Conservation (phyloP, 2,329 filamentous ascomycete species). For the Fusarium incarnatum region DNA sequence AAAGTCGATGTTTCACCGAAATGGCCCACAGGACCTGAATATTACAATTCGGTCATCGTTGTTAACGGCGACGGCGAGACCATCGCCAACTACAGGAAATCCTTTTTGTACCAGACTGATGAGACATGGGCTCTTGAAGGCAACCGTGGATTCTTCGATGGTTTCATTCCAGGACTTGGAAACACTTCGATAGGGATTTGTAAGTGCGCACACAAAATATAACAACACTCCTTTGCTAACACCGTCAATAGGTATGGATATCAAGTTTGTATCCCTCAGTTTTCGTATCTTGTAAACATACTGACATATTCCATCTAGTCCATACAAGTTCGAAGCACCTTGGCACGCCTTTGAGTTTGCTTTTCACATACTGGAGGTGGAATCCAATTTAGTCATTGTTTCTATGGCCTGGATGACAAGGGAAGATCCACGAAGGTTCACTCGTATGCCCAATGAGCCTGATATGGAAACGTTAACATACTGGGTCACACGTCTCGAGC, state of each 20-base stretch:
- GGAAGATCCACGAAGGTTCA: accelerated
- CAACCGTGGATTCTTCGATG: constrained; percentile 61
- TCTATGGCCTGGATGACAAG: no score
- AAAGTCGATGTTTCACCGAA: constrained; percentile 63
- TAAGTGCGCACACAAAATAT: no score
- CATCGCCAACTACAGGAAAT: constrained; percentile 70
- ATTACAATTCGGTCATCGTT: constrained; percentile 66
- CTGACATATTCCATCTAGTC: no score
- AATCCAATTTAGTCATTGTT: accelerated
- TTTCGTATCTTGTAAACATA: no score
- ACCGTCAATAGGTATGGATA: no score
- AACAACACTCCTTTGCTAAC: no score
- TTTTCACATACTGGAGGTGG: accelerated
- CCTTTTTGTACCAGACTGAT: constrained; percentile 68
- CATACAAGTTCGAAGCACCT: no score
- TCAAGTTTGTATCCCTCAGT: no score
- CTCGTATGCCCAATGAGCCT: no score
- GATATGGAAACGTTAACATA: no score
- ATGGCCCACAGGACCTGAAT: constrained; percentile 65
- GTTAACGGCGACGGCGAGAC: constrained; percentile 70
- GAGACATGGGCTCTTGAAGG: constrained; percentile 72
- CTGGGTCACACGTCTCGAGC: no score
- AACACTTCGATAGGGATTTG: constrained; percentile 67
- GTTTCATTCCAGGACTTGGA: constrained; percentile 61
- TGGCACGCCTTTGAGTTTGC: no score